Percentiles rank a stretch among this genome's conserved stretches.
phyloP scores from a whole-genome alignment of 2,329 filamentous ascomycete genomes.

The Pseudocercospora cruenta region DNA sequence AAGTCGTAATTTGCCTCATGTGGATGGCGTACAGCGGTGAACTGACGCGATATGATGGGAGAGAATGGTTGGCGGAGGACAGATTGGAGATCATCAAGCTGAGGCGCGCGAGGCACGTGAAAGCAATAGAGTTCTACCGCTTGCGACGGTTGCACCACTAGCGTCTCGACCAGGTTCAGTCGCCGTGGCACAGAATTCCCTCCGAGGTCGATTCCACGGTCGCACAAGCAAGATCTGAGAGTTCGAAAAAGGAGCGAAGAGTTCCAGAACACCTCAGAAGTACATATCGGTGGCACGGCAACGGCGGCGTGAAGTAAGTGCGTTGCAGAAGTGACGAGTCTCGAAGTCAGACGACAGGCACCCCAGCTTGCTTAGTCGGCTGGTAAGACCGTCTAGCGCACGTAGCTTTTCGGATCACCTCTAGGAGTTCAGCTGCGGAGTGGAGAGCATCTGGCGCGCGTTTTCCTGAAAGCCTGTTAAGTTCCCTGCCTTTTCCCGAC shows the following conservation, averaged over 20 bases:
- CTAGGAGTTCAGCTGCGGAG: background rate
- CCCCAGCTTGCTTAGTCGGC: background rate
- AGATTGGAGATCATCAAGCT: constrained; percentile 6
- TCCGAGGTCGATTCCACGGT: constrained; percentile 3
- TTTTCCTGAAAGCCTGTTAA: constrained; percentile 1
- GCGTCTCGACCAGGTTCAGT: background rate
- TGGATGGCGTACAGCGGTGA: constrained; percentile 1
- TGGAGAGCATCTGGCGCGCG: background rate
- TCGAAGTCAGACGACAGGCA: background rate
- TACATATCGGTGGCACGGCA: background rate
- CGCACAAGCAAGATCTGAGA: background rate
- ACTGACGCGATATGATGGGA: background rate
- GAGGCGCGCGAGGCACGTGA: background rate
- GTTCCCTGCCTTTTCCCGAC: background rate
- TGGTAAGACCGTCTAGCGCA: background rate
- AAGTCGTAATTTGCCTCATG: constrained; percentile 4
- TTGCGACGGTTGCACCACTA: constrained; percentile 1
- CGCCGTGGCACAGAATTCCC: constrained; percentile 2
- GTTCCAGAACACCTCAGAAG: background rate
- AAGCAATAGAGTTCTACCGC: background rate
- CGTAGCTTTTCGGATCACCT: background rate
- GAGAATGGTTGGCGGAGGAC: constrained; percentile 3
- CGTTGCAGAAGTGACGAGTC: background rate
- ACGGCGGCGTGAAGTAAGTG: background rate
- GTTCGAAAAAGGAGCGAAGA: background rate